A percentile compares a stretch with the other conserved stretches of the same genome.
phyloP scores from a whole-genome alignment of 2,329 filamentous ascomycete species.

The Rutstroemia sp. region DNA sequence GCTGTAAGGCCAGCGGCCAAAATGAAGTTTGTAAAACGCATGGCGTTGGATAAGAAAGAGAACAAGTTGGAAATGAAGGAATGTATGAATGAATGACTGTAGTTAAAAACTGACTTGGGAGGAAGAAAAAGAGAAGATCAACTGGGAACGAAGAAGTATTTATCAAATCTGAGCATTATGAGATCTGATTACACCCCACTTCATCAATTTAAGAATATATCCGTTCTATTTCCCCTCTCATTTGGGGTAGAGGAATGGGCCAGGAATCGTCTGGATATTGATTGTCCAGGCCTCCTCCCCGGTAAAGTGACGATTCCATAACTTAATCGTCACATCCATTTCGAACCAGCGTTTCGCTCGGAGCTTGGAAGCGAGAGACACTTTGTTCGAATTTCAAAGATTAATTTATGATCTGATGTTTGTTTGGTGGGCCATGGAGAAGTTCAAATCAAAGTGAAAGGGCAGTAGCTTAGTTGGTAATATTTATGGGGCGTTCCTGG shows the following conservation, averaged over 20 bases:
- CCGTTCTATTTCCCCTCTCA: not conserved
- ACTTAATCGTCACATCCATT: not conserved
- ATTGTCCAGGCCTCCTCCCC: not conserved
- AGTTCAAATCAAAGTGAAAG: not conserved
- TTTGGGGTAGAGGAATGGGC: not conserved
- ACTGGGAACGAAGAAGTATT: not conserved
- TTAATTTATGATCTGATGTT: constrained; percentile 1
- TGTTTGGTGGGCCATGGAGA: not conserved
- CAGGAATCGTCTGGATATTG: not conserved
- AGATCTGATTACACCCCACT: not conserved
- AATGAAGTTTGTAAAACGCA: constrained; percentile 7
- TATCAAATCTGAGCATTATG: not conserved
- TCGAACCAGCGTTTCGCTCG: constrained; percentile 2
- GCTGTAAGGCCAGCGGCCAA: constrained; percentile 8
- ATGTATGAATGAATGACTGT: not conserved
- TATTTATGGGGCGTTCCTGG: not conserved
- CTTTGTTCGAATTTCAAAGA: not conserved
- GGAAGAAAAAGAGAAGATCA: not conserved
- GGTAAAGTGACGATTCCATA: not conserved
- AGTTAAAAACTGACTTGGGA: not conserved
- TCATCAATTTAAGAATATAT: not conserved
- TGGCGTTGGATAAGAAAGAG: constrained; percentile 1
- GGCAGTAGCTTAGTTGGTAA: not conserved
- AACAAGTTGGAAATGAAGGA: not conserved
- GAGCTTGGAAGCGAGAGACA: not conserved